A percentile compares a stretch with the other conserved stretches of the same genome.
phyloP scores from a whole-genome alignment of 352 stramenopile species.

The Phytophthora ohioensis region DNA sequence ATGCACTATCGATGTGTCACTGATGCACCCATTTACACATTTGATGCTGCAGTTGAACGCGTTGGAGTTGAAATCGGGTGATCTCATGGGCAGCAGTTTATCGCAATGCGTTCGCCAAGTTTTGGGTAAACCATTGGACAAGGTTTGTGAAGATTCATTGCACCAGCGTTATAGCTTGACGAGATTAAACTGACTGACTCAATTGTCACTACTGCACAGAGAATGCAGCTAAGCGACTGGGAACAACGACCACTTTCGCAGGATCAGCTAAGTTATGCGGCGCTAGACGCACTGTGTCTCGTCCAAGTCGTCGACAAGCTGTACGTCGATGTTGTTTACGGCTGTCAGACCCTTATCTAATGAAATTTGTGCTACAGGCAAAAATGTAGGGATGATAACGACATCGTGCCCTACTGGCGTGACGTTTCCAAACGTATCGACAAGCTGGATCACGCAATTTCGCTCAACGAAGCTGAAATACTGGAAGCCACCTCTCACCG shows the following conservation, averaged over 20 bases:
- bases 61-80: conserved; percentile 32
- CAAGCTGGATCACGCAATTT: conserved; percentile 3
- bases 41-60: conserved; percentile 39
- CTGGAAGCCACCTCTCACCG: conserved; percentile 13
- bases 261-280: conserved; percentile 39
- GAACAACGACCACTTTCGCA: conserved; percentile 37
- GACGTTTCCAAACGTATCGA: conserved; percentile 15
- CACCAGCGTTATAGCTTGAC: not conserved
- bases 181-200: not conserved
- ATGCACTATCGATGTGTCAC: not conserved
- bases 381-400: not conserved
- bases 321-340: conserved; percentile 10
- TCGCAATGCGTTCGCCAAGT: conserved; percentile 49
- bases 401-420: conserved; percentile 5
- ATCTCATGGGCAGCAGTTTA: conserved; percentile 46
- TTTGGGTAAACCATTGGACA: conserved; percentile 69
- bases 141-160: conserved; percentile 39
- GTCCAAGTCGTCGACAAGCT: conserved; percentile 32
- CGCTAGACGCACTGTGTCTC: conserved; percentile 42
- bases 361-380: conserved; percentile 3
- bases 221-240: conserved; percentile 48
- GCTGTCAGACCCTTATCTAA: conserved; percentile 1
- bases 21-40: not conserved
- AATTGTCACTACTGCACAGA: conserved; percentile 17
- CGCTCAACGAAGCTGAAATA: conserved; percentile 8